Base-by-base conservation (phyloP, 1,139 yeast genomes). In the Debaryomyces psychrophilus region DNA sequence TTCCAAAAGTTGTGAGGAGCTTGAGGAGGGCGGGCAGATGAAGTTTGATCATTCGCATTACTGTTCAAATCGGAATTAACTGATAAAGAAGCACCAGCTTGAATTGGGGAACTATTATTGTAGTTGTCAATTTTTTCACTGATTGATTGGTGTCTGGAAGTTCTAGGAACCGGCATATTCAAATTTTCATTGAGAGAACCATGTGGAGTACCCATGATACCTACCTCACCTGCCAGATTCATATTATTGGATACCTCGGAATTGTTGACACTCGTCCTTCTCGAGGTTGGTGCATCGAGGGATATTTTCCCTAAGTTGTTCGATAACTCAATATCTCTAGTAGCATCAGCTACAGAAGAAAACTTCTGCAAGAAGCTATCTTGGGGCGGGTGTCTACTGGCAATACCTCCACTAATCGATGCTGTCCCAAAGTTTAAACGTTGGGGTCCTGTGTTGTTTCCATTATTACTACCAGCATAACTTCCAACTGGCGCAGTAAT, bases 341-440 rank as follows among this genome's bases (percentile, higher is more conserved):
- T 87, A 31, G 90, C 88, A 50, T 87, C 95, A 9, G 89, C 90
- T 15, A 87, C 85, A n/a, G 82, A 70, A 6, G 88, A 73, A 60
- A 87, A 87, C 62, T 86, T 83, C 52, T 82, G 86, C 48, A 83
- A 66, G 56, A 83, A 83, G 37, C 79, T 69, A 22, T 81, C 79
- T 48, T 68, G 77, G 2, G 71, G 73, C 7, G 70, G 70, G 49
- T 76, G 81, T 53, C 79, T 67, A 53, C 64, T 71, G 22, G 81
- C 73, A 37, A 79, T 71, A 5, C 83, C 84, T 4, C 85, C 88
- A 47, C 82, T 76, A 42, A 83, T 79, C 4, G 86, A 80, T 12
- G 86, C 86, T 5, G 87, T 73, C 2, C 84, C 85, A 55, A 82
- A 78, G 37, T 70, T 70, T 23, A 69, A 51, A 12, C 62, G 59